phyloP scores from a whole-genome alignment of 495 filamentous ascomycete genomes.

The Cudoniella acicularis region DNA sequence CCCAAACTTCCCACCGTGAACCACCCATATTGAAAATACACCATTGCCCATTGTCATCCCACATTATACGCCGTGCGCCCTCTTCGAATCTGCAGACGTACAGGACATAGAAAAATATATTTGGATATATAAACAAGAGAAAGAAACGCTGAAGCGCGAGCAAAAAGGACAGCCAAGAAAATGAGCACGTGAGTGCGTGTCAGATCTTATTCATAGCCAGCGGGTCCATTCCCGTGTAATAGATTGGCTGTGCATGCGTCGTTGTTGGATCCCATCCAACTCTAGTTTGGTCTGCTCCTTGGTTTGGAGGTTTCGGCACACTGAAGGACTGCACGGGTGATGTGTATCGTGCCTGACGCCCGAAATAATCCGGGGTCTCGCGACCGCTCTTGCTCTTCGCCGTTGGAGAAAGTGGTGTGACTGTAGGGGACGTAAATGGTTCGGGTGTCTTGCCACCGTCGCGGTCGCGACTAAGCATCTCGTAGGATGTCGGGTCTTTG shows the following conservation, averaged over 20 bases:
- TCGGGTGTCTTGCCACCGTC: constrained; percentile 43
- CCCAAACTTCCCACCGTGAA: background rate
- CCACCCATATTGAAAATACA: too few species aligned
- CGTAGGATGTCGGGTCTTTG: constrained; percentile 62
- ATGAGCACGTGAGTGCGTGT: background rate
- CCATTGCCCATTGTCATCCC: background rate
- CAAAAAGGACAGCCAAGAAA: constrained; percentile 6
- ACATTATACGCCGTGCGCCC: background rate
- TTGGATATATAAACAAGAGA: constrained; percentile 14
- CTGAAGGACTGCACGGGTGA: constrained; percentile 59
- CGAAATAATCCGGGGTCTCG: constrained; percentile 40
- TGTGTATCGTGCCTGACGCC: constrained; percentile 49
- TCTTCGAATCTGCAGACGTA: background rate
- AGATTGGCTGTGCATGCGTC: constrained; percentile 27
- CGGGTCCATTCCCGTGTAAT: constrained; percentile 20
- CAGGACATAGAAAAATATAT: background rate
- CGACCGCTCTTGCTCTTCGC: constrained; percentile 28
- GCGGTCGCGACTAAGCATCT: constrained; percentile 67
- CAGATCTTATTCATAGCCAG: constrained; percentile 29
- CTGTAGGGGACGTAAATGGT: constrained; percentile 29
- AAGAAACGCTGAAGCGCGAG: constrained; percentile 19
- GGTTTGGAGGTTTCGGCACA: constrained; percentile 45
- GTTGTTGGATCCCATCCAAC: constrained; percentile 38
- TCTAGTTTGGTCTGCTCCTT: constrained; percentile 3
- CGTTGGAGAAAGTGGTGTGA: constrained; percentile 40